These are phyloP conservation scores for Mycena rosella DNA, from an alignment of 768 basidiomycete genomes.

Conservation along the genomic window DNA sequence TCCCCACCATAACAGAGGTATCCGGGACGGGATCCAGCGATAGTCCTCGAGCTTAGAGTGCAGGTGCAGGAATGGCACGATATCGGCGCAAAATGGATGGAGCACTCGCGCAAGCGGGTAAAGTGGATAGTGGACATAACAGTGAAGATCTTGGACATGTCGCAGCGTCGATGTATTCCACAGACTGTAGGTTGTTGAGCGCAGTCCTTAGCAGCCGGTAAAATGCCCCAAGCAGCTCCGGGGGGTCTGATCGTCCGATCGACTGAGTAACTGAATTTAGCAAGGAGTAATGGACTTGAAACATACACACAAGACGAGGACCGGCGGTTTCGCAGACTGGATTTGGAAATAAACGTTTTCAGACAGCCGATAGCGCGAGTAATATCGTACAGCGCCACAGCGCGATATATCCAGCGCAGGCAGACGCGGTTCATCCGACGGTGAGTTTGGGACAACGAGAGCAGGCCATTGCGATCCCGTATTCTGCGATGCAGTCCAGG, in stretches of 20 bases:
- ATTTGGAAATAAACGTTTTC: slow-evolving; percentile 5
- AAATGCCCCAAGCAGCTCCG: neutral
- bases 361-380: neutral
- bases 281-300: neutral
- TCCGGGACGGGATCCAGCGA: neutral
- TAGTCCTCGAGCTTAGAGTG: neutral
- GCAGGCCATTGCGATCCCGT: neutral
- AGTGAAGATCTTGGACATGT: neutral
- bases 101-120: slow-evolving; percentile 1
- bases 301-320: neutral
- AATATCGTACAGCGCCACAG: neutral
- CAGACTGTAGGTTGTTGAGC: neutral
- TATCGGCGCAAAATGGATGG: slow-evolving; percentile 3
- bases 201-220: neutral
- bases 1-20: neutral
- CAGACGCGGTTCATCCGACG: neutral
- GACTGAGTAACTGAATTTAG: neutral
- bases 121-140: neutral
- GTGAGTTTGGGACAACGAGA: neutral
- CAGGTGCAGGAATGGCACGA: neutral
- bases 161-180: neutral
- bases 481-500: neutral
- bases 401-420: neutral
- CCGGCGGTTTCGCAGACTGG: neutral
- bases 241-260: neutral